These are phyloP conservation scores for Myxozyma udenii DNA, from an alignment of 805 yeast species.

Conservation along the genomic window DNA sequence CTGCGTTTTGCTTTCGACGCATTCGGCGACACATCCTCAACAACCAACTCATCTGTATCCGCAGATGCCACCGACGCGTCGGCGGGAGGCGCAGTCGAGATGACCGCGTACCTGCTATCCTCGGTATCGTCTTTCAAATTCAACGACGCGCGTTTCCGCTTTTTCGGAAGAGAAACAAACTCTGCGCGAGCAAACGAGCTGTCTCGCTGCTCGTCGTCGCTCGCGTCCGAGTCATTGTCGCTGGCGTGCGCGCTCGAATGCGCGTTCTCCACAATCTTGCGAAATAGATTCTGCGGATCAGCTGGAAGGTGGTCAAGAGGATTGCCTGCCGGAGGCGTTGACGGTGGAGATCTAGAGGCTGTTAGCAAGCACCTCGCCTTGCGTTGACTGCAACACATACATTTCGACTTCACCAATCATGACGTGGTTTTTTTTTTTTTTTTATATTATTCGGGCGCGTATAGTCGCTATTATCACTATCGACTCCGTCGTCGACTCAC, in stretches of 20 bases:
- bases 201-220: neutral
- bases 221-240: neutral
- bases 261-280: neutral
- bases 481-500: neutral
- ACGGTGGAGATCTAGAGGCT: slow-evolving; percentile 2
- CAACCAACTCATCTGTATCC: neutral
- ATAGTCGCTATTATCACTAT: neutral
- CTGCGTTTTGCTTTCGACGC: neutral
- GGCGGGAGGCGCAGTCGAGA: too few relatives aligned
- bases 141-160: slow-evolving; percentile 1
- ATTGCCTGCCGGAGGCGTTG: slow-evolving; percentile 1
- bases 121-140: slow-evolving; percentile 5
- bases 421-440: neutral
- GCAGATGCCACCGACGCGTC: too few relatives aligned
- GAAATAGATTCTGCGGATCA: neutral
- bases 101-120: slow-evolving; percentile 21
- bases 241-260: neutral
- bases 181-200: too few relatives aligned
- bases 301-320: neutral
- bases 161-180: too few relatives aligned
- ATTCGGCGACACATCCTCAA: neutral
- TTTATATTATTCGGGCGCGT: neutral
- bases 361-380: neutral
- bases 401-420: slow-evolving; percentile 23
- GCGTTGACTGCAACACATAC: slow-evolving; percentile 1